Conservation (phyloP, 108 stramenopile species). For the Cyclotella kingstonii region DNA sequence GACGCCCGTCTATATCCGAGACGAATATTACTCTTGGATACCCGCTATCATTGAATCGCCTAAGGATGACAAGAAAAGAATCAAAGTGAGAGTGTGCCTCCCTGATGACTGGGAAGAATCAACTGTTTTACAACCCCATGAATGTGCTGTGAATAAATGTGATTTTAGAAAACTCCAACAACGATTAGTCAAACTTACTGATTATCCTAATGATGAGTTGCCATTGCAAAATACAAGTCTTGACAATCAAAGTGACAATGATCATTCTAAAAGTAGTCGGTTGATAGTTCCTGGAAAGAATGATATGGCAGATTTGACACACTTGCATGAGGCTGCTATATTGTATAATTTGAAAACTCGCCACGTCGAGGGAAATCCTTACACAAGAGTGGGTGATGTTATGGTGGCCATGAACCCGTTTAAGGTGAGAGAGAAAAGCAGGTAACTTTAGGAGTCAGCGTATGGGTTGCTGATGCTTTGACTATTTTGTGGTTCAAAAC, state of each 20-base stretch:
- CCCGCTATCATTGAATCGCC: slow-evolving; percentile 62
- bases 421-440: slow-evolving; percentile 20
- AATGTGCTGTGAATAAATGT: not conserved
- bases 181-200: slow-evolving; percentile 50
- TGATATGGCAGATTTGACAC: slow-evolving; percentile 88
- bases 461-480: no score
- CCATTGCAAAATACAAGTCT: slow-evolving; percentile 57
- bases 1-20: slow-evolving; percentile 57
- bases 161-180: no score
- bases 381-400: slow-evolving; percentile 91
- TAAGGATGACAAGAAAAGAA: slow-evolving; percentile 37
- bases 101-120: slow-evolving; percentile 54
- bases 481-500: not conserved
- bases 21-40: slow-evolving; percentile 70
- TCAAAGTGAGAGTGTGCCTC: slow-evolving; percentile 46
- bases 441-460: no score
- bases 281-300: slow-evolving; percentile 35
- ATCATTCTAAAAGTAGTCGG: slow-evolving; percentile 59
- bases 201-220: slow-evolving; percentile 56
- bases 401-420: slow-evolving; percentile 93
- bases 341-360: slow-evolving; percentile 85
- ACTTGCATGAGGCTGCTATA: slow-evolving; percentile 96
- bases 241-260: not conserved
- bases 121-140: slow-evolving; percentile 34
- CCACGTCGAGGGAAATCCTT: slow-evolving; percentile 63